Base-by-base conservation (phyloP, 768 basidiomycete species). In the Daedaleopsis sinensis region DNA sequence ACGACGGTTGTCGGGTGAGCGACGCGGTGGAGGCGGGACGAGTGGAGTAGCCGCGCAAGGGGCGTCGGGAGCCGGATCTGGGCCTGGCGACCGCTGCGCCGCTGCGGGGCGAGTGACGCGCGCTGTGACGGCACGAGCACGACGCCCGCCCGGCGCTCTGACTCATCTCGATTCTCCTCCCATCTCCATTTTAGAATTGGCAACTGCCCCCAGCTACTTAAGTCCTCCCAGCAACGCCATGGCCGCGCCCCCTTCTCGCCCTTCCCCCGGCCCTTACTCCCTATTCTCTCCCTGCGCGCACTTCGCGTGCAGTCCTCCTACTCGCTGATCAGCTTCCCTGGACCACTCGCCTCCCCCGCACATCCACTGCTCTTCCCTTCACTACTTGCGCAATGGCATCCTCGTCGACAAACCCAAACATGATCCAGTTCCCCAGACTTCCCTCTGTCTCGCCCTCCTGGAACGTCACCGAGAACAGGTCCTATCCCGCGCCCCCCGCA, bases 351-450 rank as follows among this genome's bases (percentile, higher is more conserved):
- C 44, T 32, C 18, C 19, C 46, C 47, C 47, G 10, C 3, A 42
- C 39, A 18, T 32, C 27, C 7, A 32, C 27, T 7, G 27, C 27
- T 32, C 27, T 32, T 32, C 27, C 27, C 27, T 32, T 32, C 47
- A 21, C 47, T 8, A 21, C 23, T 9, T 21, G 13, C 47, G 13
- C 47, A 23, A 49, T 49, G 47, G 47, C 47, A 16, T 53, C 39
- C 50, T 23, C 23, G 19, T 39, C 21, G 12, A 23, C 54, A 27
- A 23, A 38, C 48, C 27, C 62, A 13, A 59, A 59, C 58, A 57
- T 59, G 62, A 59, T 64, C 55, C 55, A 59, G 49, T 64, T 64
- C 46, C 62, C 62, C 6, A 43, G 62, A 13, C 57, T 64, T 6
- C 55, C 58, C 32, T 55, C 62, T n/a, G 52, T 57, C 13, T 43